Base-by-base conservation (phyloP, 2,329 filamentous ascomycete genomes). In the Microsporum canis region DNA sequence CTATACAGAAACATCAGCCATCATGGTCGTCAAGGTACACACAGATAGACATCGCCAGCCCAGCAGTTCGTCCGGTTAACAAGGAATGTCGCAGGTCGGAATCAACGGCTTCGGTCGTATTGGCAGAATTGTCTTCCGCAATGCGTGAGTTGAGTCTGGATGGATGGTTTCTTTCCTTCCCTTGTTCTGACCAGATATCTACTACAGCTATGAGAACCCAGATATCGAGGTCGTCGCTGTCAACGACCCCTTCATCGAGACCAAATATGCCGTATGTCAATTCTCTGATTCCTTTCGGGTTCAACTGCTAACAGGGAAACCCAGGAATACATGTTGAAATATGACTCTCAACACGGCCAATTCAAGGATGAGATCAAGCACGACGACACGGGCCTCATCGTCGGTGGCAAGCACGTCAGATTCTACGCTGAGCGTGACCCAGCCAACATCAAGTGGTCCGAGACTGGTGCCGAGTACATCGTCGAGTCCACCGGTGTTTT, bases 81-180 rank as follows among this genome's bases (percentile, higher is more conserved):
- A 75, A 77, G 39, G 8, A 23, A 23, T 82, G 76, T 29, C 7
- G 31, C 84, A 95, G 86, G 89, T 95, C 77, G 91, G 91, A 79
- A 96, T 96, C 88, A 97, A 96, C 88, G 92, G 94, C 79, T 99
- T 99, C 84, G 94, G 94, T 82, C 91, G 94, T 80, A 99, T 99
- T 80, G 94, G 94, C 75, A 89, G 94, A 79, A 96, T 99, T 78
- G 85, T 97, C 83, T 94, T 97, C 88, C 90, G 92, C 82, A 97
- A 96, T 83, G 89, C 92, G 84, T 87, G 76, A 77, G 83, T 84
- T 33, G n/a, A 33, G 56, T 39, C 47, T 41, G n/a, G 38, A 39
- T 43, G 39, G 10, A 17, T 43, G 39, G 23, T 43, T 17, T 47
- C 6, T 17, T 10, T 5, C 23, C 3, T 3, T 33, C 1, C 1